Conservation (phyloP, 2,329 filamentous ascomycete genomes). For the Aspergillus transmontanensis region DNA sequence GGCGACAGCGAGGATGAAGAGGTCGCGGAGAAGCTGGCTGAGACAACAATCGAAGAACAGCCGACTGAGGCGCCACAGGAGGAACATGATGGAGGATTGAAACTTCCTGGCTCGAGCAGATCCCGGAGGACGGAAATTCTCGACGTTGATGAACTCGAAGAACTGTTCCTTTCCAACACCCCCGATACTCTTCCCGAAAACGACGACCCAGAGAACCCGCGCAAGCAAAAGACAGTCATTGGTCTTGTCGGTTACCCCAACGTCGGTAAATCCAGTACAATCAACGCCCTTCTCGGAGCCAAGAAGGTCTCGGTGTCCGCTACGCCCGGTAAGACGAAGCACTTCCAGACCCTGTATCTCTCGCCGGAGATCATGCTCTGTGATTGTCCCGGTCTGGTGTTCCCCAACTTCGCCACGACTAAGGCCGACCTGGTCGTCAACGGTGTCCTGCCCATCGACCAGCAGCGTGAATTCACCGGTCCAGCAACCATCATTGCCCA, state of each 20-base stretch:
- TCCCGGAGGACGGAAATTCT: slow-evolving; percentile 71
- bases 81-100: slow-evolving; percentile 30
- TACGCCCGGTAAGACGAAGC: slow-evolving; percentile 97
- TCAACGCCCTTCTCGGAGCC: slow-evolving; percentile 96
- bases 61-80: slow-evolving; percentile 31
- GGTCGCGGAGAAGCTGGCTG: slow-evolving; percentile 13
- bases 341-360: slow-evolving; percentile 97
- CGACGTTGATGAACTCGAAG: slow-evolving; percentile 89
- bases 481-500: slow-evolving; percentile 80
- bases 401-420: slow-evolving; percentile 95
- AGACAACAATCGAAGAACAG: slow-evolving; percentile 26
- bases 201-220: slow-evolving; percentile 48
- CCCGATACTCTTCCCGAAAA: slow-evolving; percentile 53
- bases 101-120: slow-evolving; percentile 22
- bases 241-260: slow-evolving; percentile 97
- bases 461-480: slow-evolving; percentile 88
- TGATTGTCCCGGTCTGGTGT: slow-evolving; percentile 97
- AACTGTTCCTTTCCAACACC: slow-evolving; percentile 78
- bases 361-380: slow-evolving; percentile 88
- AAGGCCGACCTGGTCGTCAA: slow-evolving; percentile 96
- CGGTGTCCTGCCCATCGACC: slow-evolving; percentile 93
- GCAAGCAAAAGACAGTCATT: slow-evolving; percentile 74
- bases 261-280: slow-evolving; percentile 98
- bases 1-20: slow-evolving; percentile 41
- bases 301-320: slow-evolving; percentile 99